Evolutionary conservation across 2,329 filamentous ascomycete genomes (phyloP).

Genomic region (Trichoderma hamatum): DNA sequence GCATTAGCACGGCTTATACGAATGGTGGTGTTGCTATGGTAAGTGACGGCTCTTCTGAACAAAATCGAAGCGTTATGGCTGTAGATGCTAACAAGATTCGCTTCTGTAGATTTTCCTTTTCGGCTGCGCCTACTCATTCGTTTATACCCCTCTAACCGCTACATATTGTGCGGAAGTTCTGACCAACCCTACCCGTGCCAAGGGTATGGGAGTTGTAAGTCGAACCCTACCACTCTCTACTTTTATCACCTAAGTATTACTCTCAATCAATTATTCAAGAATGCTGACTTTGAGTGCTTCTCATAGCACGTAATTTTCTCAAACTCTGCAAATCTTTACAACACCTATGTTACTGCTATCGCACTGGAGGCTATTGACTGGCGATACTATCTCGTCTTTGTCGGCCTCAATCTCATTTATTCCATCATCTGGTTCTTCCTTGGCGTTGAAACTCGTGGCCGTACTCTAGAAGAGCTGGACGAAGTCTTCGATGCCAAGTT

Average conservation of each 20-base stretch:
- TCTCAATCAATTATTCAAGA: neutral
- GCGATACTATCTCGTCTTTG: slow-evolving; percentile 40
- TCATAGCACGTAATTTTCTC: slow-evolving; percentile 35
- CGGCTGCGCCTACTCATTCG: slow-evolving; percentile 54
- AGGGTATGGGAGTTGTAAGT: slow-evolving; percentile 41
- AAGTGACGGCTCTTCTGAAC: slow-evolving; percentile 27
- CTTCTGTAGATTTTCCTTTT: slow-evolving; percentile 53
- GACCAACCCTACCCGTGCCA: slow-evolving; percentile 40
- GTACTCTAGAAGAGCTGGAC: slow-evolving; percentile 50
- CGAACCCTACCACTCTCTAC: neutral
- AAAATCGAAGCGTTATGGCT: too few species aligned
- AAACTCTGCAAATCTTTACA: slow-evolving; percentile 39
- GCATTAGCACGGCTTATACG: slow-evolving; percentile 41
- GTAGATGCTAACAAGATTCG: neutral
- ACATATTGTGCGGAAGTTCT: slow-evolving; percentile 44
- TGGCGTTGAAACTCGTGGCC: slow-evolving; percentile 38
- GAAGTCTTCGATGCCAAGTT: slow-evolving; percentile 45
- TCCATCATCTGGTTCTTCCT: slow-evolving; percentile 36
- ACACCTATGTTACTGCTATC: slow-evolving; percentile 39
- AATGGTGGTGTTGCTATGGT: slow-evolving; percentile 52
- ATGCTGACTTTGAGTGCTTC: neutral
- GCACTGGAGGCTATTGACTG: slow-evolving; percentile 39
- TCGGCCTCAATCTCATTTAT: slow-evolving; percentile 39
- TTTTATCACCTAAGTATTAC: neutral
- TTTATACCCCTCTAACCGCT: slow-evolving; percentile 52